phyloP scores from a whole-genome alignment of 2,329 filamentous ascomycete genomes.

The Endothia cerciana region DNA sequence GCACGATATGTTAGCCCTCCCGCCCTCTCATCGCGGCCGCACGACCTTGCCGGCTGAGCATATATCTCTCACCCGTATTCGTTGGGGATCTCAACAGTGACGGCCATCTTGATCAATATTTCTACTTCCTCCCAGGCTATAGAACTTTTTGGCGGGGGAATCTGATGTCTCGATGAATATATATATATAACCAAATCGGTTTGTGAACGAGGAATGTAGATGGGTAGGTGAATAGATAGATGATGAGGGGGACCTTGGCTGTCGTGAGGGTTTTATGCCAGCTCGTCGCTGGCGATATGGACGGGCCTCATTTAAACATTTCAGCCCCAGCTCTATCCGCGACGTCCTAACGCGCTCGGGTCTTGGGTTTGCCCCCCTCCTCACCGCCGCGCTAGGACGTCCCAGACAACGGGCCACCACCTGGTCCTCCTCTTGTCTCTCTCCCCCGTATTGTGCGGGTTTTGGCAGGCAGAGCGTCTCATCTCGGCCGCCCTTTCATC shows the following conservation, averaged over 20 bases:
- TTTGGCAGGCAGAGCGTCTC: not conserved
- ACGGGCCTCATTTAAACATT: not conserved
- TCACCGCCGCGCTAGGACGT: not conserved
- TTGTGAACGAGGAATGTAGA: not conserved
- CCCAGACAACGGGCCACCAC: not conserved
- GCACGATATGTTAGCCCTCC: not conserved
- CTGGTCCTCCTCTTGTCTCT: too few relatives aligned
- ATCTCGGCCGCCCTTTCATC: slow-evolving; percentile 2
- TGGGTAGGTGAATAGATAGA: not conserved
- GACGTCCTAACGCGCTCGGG: not conserved
- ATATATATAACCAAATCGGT: too few relatives aligned
- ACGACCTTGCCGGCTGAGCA: not conserved
- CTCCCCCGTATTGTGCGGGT: too few relatives aligned
- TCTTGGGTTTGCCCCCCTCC: not conserved
- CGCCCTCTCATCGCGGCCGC: too few relatives aligned
- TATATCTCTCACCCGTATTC: slow-evolving; percentile 58
- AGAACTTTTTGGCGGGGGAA: too few relatives aligned
- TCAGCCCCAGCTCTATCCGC: not conserved
- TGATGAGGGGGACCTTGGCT: not conserved
- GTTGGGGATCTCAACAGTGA: slow-evolving; percentile 47
- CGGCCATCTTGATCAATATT: slow-evolving; percentile 42
- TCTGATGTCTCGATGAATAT: too few relatives aligned
- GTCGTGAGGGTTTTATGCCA: not conserved
- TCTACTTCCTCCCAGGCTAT: not conserved
- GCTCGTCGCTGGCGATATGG: not conserved